Conservation (phyloP, 2,329 filamentous ascomycete species). For the Calonectria pteridis region DNA sequence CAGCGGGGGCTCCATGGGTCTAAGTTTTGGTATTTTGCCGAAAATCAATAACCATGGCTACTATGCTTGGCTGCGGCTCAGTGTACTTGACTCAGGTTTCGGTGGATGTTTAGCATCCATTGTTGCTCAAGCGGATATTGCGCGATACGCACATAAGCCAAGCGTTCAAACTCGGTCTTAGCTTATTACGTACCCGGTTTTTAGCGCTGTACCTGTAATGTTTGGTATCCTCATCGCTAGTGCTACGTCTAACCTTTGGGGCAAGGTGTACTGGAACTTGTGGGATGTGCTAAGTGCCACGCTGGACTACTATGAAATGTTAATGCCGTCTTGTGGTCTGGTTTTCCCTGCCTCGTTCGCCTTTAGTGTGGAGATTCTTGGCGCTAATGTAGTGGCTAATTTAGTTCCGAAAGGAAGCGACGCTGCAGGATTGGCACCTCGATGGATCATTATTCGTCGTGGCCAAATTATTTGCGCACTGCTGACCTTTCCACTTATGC, state of each 20-base stretch:
- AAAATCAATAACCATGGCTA: not conserved
- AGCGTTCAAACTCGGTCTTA: not conserved
- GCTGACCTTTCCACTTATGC: constrained; percentile 46
- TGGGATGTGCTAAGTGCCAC: not conserved
- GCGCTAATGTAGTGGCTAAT: constrained; percentile 46
- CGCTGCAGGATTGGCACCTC: constrained; percentile 48
- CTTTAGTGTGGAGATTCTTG: constrained; percentile 40
- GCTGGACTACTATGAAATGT: not conserved
- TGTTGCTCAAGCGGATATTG: not conserved
- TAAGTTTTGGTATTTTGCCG: not conserved
- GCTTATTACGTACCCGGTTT: not conserved
- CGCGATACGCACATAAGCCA: not conserved
- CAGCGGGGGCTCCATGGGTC: not conserved
- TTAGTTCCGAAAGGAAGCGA: constrained; percentile 51
- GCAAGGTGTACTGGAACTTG: not conserved
- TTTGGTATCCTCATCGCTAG: not conserved
- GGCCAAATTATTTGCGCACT: constrained; percentile 49
- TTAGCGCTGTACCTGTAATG: not conserved
- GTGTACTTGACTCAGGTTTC: not conserved
- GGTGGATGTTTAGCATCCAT: not conserved
- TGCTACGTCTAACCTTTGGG: not conserved
- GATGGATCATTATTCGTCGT: constrained; percentile 48
- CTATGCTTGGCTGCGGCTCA: not conserved
- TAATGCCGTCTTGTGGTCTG: not conserved
- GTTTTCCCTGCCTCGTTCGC: constrained; percentile 36